Evolutionary conservation across 345 rosid species (phyloP), one percentile per base, ranked within the genome.

Genomic region (Eucalyptus camaldulensis): DNA sequence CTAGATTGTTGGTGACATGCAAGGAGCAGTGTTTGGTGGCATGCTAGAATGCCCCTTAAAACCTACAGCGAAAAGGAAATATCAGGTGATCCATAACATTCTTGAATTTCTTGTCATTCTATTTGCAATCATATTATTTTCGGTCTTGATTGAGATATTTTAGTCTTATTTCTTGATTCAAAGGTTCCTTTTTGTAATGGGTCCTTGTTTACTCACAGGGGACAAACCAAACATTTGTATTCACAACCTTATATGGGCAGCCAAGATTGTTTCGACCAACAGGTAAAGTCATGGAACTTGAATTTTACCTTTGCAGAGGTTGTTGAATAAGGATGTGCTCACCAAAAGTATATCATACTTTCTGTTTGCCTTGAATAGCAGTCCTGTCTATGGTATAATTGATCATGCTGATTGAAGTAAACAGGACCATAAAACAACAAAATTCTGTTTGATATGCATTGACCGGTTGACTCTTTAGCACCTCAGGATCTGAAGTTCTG

Each of bases 251-350:
- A 88, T 93, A 97, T 92, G 99, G 98, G 87, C 94, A 93, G 90
- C 99, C 99, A 87, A 95, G 98, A 94, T 90, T 96, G 31, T 97
- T 97, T 94, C 95, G 98, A 89, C 95, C 99, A 69, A 97, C 99
- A 5, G 99, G 99, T 97, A 90, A 90, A 91, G 56, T 24, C 89
- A 86, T 76, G 44, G 49, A 80, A 16, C 25, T 72, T 19, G 45
- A 15, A 40, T 7, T 88, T 54, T 29, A 65, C 40, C 27, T 88
- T 85, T 69, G 58, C 33, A 8, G 49, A 19, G 87, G 56, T 86
- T 37, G 27, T 72, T 33, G 81, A 43, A 72, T 33, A 72, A 72
- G 81, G 81, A 72, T 21, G 24, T 9, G 4, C 11, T 76, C 83
- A 76, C 4, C 3, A 43, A 76, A 21, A 43, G 12, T 37, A 72